Evolutionary conservation across 1,284 basidiomycete species (phyloP).

Genomic region (Cystobasidium sp.): DNA sequence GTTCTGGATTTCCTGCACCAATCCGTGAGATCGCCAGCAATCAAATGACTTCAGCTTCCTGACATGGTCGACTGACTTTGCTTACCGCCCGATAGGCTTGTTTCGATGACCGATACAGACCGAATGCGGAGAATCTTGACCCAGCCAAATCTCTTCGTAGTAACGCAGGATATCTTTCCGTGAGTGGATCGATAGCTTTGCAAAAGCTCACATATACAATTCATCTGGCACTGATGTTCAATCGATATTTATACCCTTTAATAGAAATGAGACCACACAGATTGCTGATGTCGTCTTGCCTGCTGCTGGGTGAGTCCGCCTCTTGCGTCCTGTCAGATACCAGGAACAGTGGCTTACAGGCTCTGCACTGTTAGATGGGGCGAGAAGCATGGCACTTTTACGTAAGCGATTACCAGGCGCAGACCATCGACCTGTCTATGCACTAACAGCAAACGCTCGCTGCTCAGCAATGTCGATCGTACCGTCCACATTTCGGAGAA

Average conservation of each 20-base stretch:
- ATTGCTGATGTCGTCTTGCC: conserved; percentile 36
- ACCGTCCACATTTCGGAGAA: conserved; percentile 33
- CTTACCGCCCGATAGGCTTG: background rate
- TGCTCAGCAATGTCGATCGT: conserved; percentile 23
- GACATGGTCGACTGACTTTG: background rate
- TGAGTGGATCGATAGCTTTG: background rate
- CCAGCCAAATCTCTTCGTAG: conserved; percentile 18
- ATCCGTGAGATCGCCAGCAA: background rate
- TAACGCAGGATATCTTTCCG: conserved; percentile 36
- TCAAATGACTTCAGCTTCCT: too few relatives aligned
- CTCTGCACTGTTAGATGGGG: conserved; percentile 15
- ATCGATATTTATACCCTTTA: background rate
- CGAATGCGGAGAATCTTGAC: conserved; percentile 26
- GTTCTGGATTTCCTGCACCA: conserved; percentile 36
- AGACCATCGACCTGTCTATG: too few relatives aligned
- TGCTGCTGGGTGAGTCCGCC: conserved; percentile 17
- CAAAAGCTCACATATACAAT: background rate
- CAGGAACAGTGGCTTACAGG: background rate
- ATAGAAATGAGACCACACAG: conserved; percentile 23
- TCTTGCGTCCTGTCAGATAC: background rate
- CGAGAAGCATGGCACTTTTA: conserved; percentile 19
- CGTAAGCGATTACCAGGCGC: background rate
- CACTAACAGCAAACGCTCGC: background rate
- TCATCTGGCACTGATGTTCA: background rate
- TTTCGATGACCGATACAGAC: conserved; percentile 20